Base-by-base conservation (phyloP, 495 filamentous ascomycete species). In the Aspergillus wentii region DNA sequence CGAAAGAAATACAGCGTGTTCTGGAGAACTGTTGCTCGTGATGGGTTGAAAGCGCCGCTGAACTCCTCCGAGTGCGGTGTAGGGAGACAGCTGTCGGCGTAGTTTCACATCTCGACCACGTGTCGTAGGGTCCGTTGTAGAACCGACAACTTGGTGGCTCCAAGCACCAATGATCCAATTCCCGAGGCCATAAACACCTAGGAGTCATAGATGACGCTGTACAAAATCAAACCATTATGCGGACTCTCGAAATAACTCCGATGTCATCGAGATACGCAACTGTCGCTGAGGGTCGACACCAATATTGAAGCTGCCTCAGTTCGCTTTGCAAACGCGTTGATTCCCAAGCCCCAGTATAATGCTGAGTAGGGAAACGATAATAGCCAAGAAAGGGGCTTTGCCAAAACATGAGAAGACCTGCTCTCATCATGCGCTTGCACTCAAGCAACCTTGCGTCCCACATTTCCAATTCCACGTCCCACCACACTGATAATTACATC, bases 381-480 rank as follows among this genome's bases (percentile, higher is more conserved):
- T 21, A 35, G 20, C 20, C 19, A n/a, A n/a, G n/a, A n/a, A n/a
- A n/a, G 25, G 25, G 25, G 4, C 25, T 28, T 13, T n/a, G 2
- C 9, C 25, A 9, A 4, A 13, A 28, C 1, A 28, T 3, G 17
- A 3, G 31, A 8, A 33, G 31, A 18, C 11, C n/a, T 6, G 16
- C 19, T 18, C 8, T 17, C 18, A 20, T 23, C 3, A 13, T 28
- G 30, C 17, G 19, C 10, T 34, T 14, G 25, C 29, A 30, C 45
- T 74, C 75, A 98, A 52, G 86, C 86, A 56, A 96, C 82, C 65
- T 97, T 97, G 42, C 88, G 76, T 23, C 90, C 92, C 30, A 96
- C 84, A 62, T 99, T 99, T 4, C 94, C 94, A 30, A 99, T 86
- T 15, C 94, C 94, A 52, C 77, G 82, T 18, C 94, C 94, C 47